Evolutionary conservation across 768 basidiomycete species (phyloP), one percentile per base, ranked within the genome.

Genomic region (Termitomyces heimii): DNA sequence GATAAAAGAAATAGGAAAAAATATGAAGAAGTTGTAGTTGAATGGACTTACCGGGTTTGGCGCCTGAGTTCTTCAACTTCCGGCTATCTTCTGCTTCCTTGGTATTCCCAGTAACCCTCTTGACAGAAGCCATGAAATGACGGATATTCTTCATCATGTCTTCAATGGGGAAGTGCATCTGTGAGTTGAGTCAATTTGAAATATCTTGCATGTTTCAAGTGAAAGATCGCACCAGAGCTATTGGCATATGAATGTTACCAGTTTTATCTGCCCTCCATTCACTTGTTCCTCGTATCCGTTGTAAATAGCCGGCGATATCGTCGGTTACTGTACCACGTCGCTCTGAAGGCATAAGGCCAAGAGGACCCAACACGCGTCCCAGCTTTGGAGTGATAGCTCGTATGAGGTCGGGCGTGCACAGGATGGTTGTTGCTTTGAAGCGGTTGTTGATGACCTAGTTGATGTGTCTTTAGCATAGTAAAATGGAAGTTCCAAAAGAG

Each of bases 281-380:
- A 46, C 87, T 84, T 4, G 87, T 86, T 13, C 91, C 92, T 55
- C 84, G 82, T 35, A 96, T 80, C 49, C 83, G 82, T 63, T 83
- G 79, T 56, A 99, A 85, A 61, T 89, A 95, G 13, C 84, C 85
- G 14, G 79, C 86, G 42, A 98, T 78, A 58, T 98, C 92, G 50
- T 94, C 90, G 1, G 92, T 92, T 20, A 98, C 96, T 1, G 95
- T 95, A 5, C 97, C 97, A 56, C 94, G 82, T 69, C 94, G 86
- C 60, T 89, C 92, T 7, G 91, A 89, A 12, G 97, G 97, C 95
- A 99, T 97, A 45, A 98, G 74, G 55, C 96, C 96, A 53, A 92
- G 84, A 42, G 94, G 95, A 64, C 96, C 85, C 72, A 72, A 90
- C 75, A 71, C 88, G 73, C 74, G 91, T 74, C 70, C 94, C 2